Evolutionary conservation across 177 flowering plant species (phyloP), one percentile per base, ranked within the genome.

Genomic region (Vitis hybrid): DNA sequence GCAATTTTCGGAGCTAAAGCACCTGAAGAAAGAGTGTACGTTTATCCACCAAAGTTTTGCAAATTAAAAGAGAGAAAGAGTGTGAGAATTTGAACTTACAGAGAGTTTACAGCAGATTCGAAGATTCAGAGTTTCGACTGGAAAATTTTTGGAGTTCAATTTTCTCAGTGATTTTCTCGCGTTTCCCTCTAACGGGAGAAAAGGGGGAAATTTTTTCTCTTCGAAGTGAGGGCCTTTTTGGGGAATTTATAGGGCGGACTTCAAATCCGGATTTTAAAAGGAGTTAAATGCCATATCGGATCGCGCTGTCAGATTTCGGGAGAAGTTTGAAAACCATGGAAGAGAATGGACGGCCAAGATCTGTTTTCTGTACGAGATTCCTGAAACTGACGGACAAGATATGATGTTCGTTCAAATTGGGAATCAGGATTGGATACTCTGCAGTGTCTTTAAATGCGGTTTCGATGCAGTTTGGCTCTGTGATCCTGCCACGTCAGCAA

Each of bases 241-340:
- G 33, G 3, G 14, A 19, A 10, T 64, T 6, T 51, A 58, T 69
- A 39, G 45, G 10, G 50, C 87, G 90, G 90, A 87, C 81, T 76
- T 77, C 74, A 85, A 82, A 73, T 74, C 65, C 86, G 83, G 87
- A 82, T 72, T 82, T 82, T 45, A 85, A 81, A 80, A 58, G 57
- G 59, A 71, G 75, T 79, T 83, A 74, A 85, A 63, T 76, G 81
- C 79, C 83, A 77, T 71, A 81, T 79, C 67, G 73, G 80, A 73
- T 19, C 21, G 49, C 60, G 4, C 53, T 39, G 61, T 72, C 60
- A 61, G 72, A 58, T 21, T 62, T n/a, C 12, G 9, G 61, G 62
- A 10, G 18, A 13, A 16, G 9, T 15, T 66, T 51, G 7, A 16
- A 65, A 12, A 19, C 2, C 9, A n/a, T 3, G 45, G 45, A 48